Evolutionary conservation across 805 yeast genomes (phyloP), one percentile per base, ranked within the genome.

Genomic region (Nakazawaea populi): DNA sequence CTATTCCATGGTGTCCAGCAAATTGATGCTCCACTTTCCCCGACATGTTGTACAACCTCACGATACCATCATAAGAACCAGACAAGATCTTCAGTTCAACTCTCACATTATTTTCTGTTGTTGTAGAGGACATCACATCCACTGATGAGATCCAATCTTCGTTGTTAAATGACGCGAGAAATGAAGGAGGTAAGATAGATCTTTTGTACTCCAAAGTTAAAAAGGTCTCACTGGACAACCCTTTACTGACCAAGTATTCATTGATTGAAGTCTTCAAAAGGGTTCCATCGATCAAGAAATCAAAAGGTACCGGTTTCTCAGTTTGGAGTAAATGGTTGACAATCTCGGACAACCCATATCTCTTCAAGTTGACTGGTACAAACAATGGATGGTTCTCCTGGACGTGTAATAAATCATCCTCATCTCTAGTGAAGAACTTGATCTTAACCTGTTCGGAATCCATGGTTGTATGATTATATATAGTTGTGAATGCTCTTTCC

Each of bases 121-220:
- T 60, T 67, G 59, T 67, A 9, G 67, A 72, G 54, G 58, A 61
- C 51, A 65, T 55, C 5, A 84, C 66, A 61, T 80, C 81, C 29
- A 86, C 75, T 1, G 95, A 78, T 27, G 96, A 88, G 28, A 94
- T 81, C 99, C 99, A 94, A 68, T 94, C 99, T 55, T 92, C 96
- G 62, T 92, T 90, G 62, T 83, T 80, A 68, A 85, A 94, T 43
- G 96, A 84, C 3, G 95, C 89, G 56, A 90, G 72, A 62, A 81
- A 91, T 29, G 92, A 83, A n/a, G 99, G 99, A 18, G 99, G 99
- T 47, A 92, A 76, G 38, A 90, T 85, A 1, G 97, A 90, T 58
- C 96, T 78, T 10, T 96, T 89, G 71, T 94, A 94, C 64, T 94
- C 99, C 44, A 94, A 71, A 31, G 82, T 82, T 54, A 94, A 66